Evolutionary conservation across 805 yeast species (phyloP).

Genomic region (Candida palmyrensis): DNA sequence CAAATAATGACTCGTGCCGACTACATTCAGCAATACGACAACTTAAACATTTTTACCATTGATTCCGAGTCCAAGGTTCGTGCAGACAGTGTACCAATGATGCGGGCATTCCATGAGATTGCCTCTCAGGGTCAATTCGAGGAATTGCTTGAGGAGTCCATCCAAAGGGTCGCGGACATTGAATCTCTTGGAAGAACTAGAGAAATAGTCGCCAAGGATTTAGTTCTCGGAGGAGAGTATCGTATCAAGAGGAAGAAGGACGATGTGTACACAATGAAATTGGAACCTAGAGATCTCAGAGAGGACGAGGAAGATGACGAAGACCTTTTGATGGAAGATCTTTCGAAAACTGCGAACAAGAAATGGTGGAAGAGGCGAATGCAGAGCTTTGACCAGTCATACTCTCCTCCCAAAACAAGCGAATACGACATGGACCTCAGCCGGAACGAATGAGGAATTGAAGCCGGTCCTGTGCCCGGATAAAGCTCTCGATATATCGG

Average conservation of each 20-base stretch:
- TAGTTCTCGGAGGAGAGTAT: slow-evolving; percentile 48
- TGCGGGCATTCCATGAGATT: slow-evolving; percentile 82
- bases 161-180: slow-evolving; percentile 65
- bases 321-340: slow-evolving; percentile 56
- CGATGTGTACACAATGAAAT: slow-evolving; percentile 7
- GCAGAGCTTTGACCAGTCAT: slow-evolving; percentile 26
- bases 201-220: slow-evolving; percentile 68
- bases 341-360: slow-evolving; percentile 49
- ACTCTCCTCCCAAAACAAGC: slow-evolving; percentile 8
- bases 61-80: slow-evolving; percentile 68
- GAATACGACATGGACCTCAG: slow-evolving; percentile 1
- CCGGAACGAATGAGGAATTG: no score
- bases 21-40: slow-evolving; percentile 69
- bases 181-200: slow-evolving; percentile 76
- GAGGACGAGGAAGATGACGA: slow-evolving; percentile 20
- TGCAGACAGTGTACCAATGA: slow-evolving; percentile 84
- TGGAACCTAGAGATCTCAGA: slow-evolving; percentile 11
- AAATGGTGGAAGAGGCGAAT: slow-evolving; percentile 48
- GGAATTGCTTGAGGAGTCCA: slow-evolving; percentile 57
- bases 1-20: slow-evolving; percentile 85
- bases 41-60: slow-evolving; percentile 72
- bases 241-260: slow-evolving; percentile 16
- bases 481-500: no score
- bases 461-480: no score
- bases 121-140: slow-evolving; percentile 68